Evolutionary conservation across 2,329 filamentous ascomycete species (phyloP), one percentile per base, ranked within the genome.

Genomic region (Sarocladium strictum): DNA sequence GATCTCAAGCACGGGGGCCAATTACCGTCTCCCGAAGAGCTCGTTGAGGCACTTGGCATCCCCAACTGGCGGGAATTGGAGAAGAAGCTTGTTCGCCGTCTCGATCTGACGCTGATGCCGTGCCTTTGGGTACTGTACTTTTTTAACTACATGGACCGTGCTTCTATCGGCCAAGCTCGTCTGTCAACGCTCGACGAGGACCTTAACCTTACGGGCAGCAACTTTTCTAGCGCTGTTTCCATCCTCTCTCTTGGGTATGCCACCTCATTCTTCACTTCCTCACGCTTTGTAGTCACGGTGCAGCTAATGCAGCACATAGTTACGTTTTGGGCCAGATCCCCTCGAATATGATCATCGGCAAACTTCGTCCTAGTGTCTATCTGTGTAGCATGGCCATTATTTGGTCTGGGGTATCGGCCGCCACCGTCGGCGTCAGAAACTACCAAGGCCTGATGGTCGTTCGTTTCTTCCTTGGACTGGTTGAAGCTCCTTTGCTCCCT

Each of bases 341-440:
- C 9, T 59, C 57, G 17, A 57, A 57, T 38, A 57, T 57, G 55
- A 38, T 57, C 14, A 52, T 23, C 7, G 56, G 55, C 14, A 37
- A 55, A 35, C 53, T 58, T 6, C 60, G 61, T 0, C 61, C 61
- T 2, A 55, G 54, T 15, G 29, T 63, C 19, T 63, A 63, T 27
- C 56, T 63, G 2, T 57, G 60, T 33, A 57, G 58, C 1, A 57
- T 59, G 3, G n/a, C 53, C 19, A 56, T 59, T 3, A 33, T 76
- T 3, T 78, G 75, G 75, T 73, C 72, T 10, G 54, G 71, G 47
- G 72, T 77, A 35, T 76, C 74, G 0, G 71, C 72, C 1, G 55
- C 63, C 15, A 72, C 68, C 2, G 67, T 70, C 1, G 64, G 64
- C 6, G 67, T 67, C 29, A 61, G 67, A 15, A 66, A 59, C 43